Base-by-base conservation (phyloP, 805 yeast species). In the Schwanniomyces occidentalis region DNA sequence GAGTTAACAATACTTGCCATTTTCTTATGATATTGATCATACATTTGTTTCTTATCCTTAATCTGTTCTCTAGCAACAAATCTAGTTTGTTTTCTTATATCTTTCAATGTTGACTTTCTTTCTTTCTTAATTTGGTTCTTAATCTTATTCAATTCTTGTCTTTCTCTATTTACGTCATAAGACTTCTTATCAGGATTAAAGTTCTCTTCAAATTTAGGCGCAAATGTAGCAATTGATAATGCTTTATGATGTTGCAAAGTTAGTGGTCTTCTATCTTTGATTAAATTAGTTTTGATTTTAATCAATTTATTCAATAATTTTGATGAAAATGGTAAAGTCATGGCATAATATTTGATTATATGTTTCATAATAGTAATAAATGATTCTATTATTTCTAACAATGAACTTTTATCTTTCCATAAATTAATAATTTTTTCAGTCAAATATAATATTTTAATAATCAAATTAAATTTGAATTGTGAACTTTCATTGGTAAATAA, bases 181-280 rank as follows among this genome's bases (percentile, higher is more conserved):
- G 95, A 85, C 66, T 86, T 90, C 77, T 81, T 86, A 56, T 88
- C 96, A 37, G 96, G 96, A 65, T 90, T 91, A 76, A 82, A 93
- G 70, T 89, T 88, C 53, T 88, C 98, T 64, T 91, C 97, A 58
- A 84, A 93, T 63, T 85, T 82, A 45, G 99, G 99, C 23, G 89
- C 84, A 51, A 75, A 76, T 2, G 95, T 76, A 25, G 89, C 82
- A 52, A 93, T 85, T 3, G 96, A 85, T 37, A 93, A 56, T 16
- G 95, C 88, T 52, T 76, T 78, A 66, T 90, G 97, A 6, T 76
- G 65, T 64, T 93, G 99, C 43, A 93, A 71, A 10, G 78, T 68
- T 49, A 93, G 73, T 38, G 97, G 96, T 38, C 57, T 65, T 28
- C 65, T 49, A 29, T 56, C 52, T 8, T 35, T 40, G 8, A 26